Evolutionary conservation across 345 rosid genomes (phyloP), one percentile per base, ranked within the genome.

Genomic region (Salix arbutifolia): DNA sequence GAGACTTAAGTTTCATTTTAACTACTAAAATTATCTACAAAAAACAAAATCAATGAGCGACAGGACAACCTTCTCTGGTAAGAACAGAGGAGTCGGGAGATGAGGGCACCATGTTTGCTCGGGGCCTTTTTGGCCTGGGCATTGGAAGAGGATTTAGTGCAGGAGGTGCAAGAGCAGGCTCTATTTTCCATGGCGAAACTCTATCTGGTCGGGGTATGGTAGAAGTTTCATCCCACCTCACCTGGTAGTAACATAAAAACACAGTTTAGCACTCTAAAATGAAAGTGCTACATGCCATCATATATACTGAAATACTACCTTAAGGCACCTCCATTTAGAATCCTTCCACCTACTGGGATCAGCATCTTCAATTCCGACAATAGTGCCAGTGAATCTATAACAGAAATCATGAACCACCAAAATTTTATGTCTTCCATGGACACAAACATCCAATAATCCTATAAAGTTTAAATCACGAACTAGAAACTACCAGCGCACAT

Each of bases 311-410:
- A 58, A 66, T 21, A 28, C 25, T 72, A 89, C 92, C 89, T 86
- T 89, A 10, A 89, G 88, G 71, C 82, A 85, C 77, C 92, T 82
- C 92, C 92, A 89, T 74, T 82, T 85, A 37, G 92, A 89, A n/a
- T 80, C 88, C 30, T 78, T 78, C 92, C 92, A 89, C 67, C 84
- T 84, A 2, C 14, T 50, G 33, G 89, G 74, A 72, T 86, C 89
- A 28, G 78, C 76, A 73, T 87, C 91, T 78, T 87, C 92, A 58
- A 75, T 75, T 67, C 90, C 92, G 70, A 86, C 77, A n/a, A 89
- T 83, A 2, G 92, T 87, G 62, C 91, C 91, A 0, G 87, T 77
- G 69, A 85, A 86, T 79, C 92, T 89, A 75, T 21, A 48, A 65
- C 14, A 67, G 4, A 52, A 52, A 48, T 33, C 8, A 50, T 14